Evolutionary conservation across 2,329 filamentous ascomycete genomes (phyloP), one percentile per base, ranked within the genome.

Genomic region (Coniochaeta sp.): DNA sequence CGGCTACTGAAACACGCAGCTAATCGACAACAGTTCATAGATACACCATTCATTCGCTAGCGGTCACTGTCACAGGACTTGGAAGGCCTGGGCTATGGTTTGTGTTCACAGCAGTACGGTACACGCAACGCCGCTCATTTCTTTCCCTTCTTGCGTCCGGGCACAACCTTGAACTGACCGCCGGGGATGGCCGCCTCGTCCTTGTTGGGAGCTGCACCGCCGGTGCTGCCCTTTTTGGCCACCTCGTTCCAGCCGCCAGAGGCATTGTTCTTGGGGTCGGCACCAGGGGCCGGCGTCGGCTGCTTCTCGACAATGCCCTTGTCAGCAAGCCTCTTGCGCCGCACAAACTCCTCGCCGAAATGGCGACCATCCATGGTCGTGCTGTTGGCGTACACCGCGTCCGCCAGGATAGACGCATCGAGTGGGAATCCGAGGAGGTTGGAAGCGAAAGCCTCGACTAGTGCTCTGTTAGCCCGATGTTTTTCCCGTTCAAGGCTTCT

Each of bases 321-420:
- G 67, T 98, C 93, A 0, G 95, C 93, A 1, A 96, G 84, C 80
- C 90, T 96, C 77, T 93, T 93, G 68, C 93, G 92, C 36, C 93
- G 89, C 61, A 98, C 85, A 70, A 95, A 99, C 73, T 99, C 95
- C 62, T 96, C 90, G 0, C 91, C 92, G 70, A 98, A 98, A 69
- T 96, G 91, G 57, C 90, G 89, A 0, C 91, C 92, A 70, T 99
- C 92, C 74, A 99, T 90, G 0, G 93, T 96, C 68, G 88, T 89
- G 1, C 91, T 96, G 71, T 86, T 89, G 61, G 86, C 85, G 74
- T 98, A 96, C 24, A 98, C 89, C 9, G 89, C 89, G 71, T 98
- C 95, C 14, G 91, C 90, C 67, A 99, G 93, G 66, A 98, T 83
- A 62, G 89, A 85, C 16, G 84, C 79, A 61, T 97, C 91, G 0